phyloP scores from a whole-genome alignment of 2,329 filamentous ascomycete species.

The Acrocalymma vagum region DNA sequence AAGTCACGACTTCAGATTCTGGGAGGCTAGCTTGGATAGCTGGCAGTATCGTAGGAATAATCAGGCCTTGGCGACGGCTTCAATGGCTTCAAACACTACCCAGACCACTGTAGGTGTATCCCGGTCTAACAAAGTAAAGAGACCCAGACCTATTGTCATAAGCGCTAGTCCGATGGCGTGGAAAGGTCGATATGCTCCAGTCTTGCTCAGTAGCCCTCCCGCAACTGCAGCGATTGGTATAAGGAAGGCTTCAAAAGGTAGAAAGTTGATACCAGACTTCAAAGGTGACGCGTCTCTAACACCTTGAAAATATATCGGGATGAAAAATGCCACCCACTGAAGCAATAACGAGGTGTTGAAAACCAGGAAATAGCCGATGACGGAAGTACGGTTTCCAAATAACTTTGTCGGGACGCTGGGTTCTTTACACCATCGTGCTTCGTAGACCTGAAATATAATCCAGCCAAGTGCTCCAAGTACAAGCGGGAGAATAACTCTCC shows the following conservation, averaged over 20 bases:
- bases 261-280: constrained; percentile 12
- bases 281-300: constrained; percentile 6
- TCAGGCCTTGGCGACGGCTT: constrained; percentile 11
- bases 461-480: constrained; percentile 53
- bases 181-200: constrained; percentile 27
- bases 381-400: constrained; percentile 50
- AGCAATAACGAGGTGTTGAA: constrained; percentile 50
- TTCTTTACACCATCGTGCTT: constrained; percentile 25
- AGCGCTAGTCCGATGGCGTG: constrained; percentile 11
- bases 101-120: constrained; percentile 13
- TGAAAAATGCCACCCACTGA: constrained; percentile 50
- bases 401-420: constrained; percentile 47
- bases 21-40: constrained; percentile 12
- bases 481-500: constrained; percentile 51
- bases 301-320: constrained; percentile 44
- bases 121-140: constrained; percentile 13
- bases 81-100: constrained; percentile 22
- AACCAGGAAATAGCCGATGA: constrained; percentile 40
- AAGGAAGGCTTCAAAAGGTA: constrained; percentile 11
- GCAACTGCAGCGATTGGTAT: constrained; percentile 7
- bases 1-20: constrained; percentile 18
- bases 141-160: constrained; percentile 13
- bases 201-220: constrained; percentile 21
- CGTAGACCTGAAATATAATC: constrained; percentile 43
- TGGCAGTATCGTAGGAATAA: constrained; percentile 15